A percentile compares a stretch with the other conserved stretches of the same genome.
Conservation (phyloP, 306 rosid genomes). For the Cucumis cinereus region DNA sequence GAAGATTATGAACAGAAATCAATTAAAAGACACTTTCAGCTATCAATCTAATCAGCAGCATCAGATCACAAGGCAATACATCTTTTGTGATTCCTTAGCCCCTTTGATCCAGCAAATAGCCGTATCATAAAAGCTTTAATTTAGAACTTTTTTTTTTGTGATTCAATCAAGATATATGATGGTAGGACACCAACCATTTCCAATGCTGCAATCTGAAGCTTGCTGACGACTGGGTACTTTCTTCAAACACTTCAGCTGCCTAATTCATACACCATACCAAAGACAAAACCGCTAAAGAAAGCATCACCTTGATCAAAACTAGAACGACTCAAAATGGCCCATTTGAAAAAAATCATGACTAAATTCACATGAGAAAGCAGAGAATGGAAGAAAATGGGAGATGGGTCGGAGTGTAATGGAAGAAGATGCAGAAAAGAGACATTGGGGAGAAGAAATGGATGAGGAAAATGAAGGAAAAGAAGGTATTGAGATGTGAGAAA, state of each 20-base stretch:
- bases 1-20: neutral
- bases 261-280: constrained; percentile 11
- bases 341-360: constrained; percentile 3
- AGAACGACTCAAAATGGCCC: constrained; percentile 6
- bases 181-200: constrained; percentile 35
- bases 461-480: constrained; percentile 1
- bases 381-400: constrained; percentile 5
- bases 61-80: neutral
- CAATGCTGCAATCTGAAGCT: constrained; percentile 18
- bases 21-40: neutral
- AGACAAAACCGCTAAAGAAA: constrained; percentile 2
- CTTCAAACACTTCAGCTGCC: constrained; percentile 23
- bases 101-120: neutral
- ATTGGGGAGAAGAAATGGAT: neutral
- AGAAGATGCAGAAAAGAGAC: neutral
- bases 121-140: neutral
- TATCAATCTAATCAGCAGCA: neutral
- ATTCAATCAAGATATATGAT: neutral
- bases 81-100: neutral
- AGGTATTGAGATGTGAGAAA: constrained; percentile 13
- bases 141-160: neutral
- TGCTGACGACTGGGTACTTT: constrained; percentile 1
- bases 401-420: constrained; percentile 6
- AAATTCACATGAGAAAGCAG: neutral
- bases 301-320: neutral